phyloP scores from a whole-genome alignment of 352 stramenopile genomes.

The Pythium chondricola region DNA sequence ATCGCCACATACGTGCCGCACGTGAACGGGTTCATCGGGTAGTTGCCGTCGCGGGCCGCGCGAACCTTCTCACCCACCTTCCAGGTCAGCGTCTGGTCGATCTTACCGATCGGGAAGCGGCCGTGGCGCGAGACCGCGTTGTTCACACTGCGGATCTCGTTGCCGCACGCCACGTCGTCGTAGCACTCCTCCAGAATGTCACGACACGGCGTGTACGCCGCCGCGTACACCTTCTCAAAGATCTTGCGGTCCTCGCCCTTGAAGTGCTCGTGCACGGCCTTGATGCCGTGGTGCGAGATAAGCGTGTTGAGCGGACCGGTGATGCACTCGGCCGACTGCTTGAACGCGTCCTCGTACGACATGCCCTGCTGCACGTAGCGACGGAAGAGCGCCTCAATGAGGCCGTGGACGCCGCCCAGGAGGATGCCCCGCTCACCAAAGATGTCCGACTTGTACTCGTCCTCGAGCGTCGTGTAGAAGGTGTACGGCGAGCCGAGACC shows the following conservation, averaged over 20 bases:
- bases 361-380: slow-evolving; percentile 94
- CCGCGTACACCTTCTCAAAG: slow-evolving; percentile 94
- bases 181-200: slow-evolving; percentile 99
- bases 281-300: slow-evolving; percentile 97
- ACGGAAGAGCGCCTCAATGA: slow-evolving; percentile 97
- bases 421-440: slow-evolving; percentile 97
- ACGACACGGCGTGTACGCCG: slow-evolving; percentile 93
- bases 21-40: slow-evolving; percentile 97
- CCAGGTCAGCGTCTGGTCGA: slow-evolving; percentile 97
- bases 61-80: slow-evolving; percentile 96
- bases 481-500: slow-evolving; percentile 96
- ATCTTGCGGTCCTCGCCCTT: slow-evolving; percentile 90
- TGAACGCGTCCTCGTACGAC: slow-evolving; percentile 93
- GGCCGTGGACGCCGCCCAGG: slow-evolving; percentile 94
- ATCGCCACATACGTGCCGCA: slow-evolving; percentile 97
- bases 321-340: slow-evolving; percentile 96
- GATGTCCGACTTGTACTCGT: slow-evolving; percentile 98
- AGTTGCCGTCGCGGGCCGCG: slow-evolving; percentile 91
- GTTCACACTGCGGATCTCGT: slow-evolving; percentile 98
- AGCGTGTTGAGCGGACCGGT: slow-evolving; percentile 96
- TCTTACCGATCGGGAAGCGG: slow-evolving; percentile 96
- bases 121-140: slow-evolving; percentile 93
- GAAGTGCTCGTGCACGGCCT: slow-evolving; percentile 94
- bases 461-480: slow-evolving; percentile 95
- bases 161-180: slow-evolving; percentile 96